phyloP scores from a whole-genome alignment of 179 eudicot species.

The Silene coronaria region DNA sequence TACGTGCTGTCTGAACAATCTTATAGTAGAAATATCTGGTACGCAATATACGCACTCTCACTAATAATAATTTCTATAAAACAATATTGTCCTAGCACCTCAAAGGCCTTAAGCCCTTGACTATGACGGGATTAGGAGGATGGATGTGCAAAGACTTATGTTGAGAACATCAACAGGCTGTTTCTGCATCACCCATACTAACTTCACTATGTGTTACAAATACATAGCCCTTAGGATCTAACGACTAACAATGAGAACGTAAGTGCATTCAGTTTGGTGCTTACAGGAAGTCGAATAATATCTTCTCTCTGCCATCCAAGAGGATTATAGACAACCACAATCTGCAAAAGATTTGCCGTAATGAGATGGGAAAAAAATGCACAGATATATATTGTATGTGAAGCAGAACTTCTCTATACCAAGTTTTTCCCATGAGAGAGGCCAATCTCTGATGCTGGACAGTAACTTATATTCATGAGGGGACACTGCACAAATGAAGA shows the following conservation, averaged over 20 bases:
- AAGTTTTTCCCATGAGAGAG: slow-evolving; percentile 62
- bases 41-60: too few species aligned
- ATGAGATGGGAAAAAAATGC: slow-evolving; percentile 15
- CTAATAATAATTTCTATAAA: too few species aligned
- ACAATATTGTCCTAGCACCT: too few species aligned
- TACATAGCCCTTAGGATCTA: neutral
- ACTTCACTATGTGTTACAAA: neutral
- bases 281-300: slow-evolving; percentile 78
- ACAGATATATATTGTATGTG: neutral
- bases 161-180: too few species aligned
- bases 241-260: neutral
- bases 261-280: slow-evolving; percentile 25
- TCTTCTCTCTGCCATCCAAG: slow-evolving; percentile 91
- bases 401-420: slow-evolving; percentile 34
- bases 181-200: too few species aligned
- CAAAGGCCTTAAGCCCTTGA: too few species aligned
- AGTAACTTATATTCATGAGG: slow-evolving; percentile 78
- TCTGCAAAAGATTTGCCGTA: slow-evolving; percentile 31
- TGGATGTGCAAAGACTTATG: too few species aligned
- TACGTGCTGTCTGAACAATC: too few species aligned
- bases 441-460: slow-evolving; percentile 80
- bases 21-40: too few species aligned
- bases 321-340: slow-evolving; percentile 79
- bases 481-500: slow-evolving; percentile 63
- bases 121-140: too few species aligned